These are phyloP conservation scores for Urtica urens DNA, from an alignment of 306 rosid species.

Conservation along the genomic window DNA sequence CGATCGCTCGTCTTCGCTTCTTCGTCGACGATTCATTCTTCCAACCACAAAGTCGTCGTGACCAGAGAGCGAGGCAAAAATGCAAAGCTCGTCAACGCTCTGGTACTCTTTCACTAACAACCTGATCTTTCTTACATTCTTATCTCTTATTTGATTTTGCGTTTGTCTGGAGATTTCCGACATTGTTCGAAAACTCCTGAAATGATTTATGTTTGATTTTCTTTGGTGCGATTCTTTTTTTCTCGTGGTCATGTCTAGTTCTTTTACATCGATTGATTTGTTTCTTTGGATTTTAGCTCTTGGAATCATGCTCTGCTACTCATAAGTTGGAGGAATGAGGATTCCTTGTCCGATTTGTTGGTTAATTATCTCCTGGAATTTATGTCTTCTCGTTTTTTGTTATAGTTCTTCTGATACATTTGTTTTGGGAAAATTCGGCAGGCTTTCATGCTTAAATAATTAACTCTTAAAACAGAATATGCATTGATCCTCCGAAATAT, in stretches of 20 bases:
- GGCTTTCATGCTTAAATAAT: too few relatives aligned
- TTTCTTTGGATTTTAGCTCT: background rate
- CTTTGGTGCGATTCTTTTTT: conserved; percentile 12
- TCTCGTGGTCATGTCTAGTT: background rate
- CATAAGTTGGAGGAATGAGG: conserved; percentile 2
- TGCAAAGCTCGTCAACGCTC: conserved; percentile 66
- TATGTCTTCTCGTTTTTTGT: background rate
- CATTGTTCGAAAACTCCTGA: background rate
- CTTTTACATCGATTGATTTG: background rate
- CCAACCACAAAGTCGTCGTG: conserved; percentile 54
- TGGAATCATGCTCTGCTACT: background rate
- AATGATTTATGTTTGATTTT: conserved; percentile 3
- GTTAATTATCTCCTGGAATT: conserved; percentile 31
- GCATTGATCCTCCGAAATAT: too few relatives aligned
- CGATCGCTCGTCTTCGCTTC: conserved; percentile 26
- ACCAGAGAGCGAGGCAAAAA: conserved; percentile 99
- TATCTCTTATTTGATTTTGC: background rate
- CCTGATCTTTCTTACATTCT: background rate
- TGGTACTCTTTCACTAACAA: conserved; percentile 31
- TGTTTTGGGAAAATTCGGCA: too few relatives aligned
- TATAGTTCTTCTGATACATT: too few relatives aligned
- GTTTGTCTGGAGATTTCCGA: background rate
- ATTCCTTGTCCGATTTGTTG: conserved; percentile 17
- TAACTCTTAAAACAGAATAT: too few relatives aligned
- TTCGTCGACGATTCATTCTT: conserved; percentile 23